Percentiles rank a stretch among this genome's conserved stretches.
Evolutionary conservation across 2,329 filamentous ascomycete species (phyloP).

Genomic region (Penicillium polonicum): DNA sequence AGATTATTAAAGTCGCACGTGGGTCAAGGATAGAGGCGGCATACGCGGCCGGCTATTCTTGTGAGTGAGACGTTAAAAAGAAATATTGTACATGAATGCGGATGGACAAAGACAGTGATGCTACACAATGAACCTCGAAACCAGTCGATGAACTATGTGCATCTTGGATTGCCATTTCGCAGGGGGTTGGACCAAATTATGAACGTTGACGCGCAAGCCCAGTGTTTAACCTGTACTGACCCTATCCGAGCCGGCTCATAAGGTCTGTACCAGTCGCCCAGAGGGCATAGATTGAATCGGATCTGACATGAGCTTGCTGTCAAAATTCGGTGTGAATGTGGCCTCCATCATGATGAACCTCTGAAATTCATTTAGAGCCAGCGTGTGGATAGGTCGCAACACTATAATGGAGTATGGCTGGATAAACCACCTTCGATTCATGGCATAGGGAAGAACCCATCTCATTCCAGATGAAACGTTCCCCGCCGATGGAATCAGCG

Average conservation of each 20-base stretch:
- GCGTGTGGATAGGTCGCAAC: background rate
- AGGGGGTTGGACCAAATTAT: background rate
- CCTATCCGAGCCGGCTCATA: background rate
- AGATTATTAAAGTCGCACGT: background rate
- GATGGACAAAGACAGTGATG: background rate
- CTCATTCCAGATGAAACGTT: background rate
- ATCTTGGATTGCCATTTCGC: background rate
- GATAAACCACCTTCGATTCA: background rate
- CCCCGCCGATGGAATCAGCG: slow-evolving; percentile 5
- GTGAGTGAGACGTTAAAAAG: background rate
- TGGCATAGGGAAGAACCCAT: background rate
- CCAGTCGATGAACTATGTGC: slow-evolving; percentile 1
- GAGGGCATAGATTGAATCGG: background rate
- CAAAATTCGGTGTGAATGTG: background rate
- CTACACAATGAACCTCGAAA: background rate
- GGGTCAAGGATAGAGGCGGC: background rate
- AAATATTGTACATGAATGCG: background rate
- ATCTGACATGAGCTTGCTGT: background rate
- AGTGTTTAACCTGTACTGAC: background rate
- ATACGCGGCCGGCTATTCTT: background rate
- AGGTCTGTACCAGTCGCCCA: background rate
- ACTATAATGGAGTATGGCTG: background rate
- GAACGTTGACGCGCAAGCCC: background rate
- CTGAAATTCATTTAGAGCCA: background rate
- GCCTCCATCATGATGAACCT: background rate